phyloP scores from a whole-genome alignment of 495 filamentous ascomycete genomes.

The Amphirosellinia nigrospora region DNA sequence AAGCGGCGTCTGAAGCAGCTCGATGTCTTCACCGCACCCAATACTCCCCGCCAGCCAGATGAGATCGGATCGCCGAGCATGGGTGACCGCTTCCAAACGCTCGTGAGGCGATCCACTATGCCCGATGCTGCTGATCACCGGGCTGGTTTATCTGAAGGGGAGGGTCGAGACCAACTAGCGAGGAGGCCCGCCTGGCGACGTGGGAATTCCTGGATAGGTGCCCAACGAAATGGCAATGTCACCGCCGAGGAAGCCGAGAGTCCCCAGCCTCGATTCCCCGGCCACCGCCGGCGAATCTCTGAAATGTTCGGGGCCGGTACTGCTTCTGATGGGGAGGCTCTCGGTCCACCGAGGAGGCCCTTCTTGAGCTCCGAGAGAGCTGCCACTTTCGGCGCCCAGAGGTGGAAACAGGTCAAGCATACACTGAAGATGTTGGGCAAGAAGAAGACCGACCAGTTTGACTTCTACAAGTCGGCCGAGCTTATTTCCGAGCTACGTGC shows the following conservation, averaged over 20 bases:
- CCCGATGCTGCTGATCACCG: conserved; percentile 71
- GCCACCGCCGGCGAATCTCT: conserved; percentile 77
- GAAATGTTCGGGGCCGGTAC: conserved; percentile 64
- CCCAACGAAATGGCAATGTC: conserved; percentile 41
- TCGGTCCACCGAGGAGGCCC: conserved; percentile 49
- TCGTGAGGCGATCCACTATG: conserved; percentile 71
- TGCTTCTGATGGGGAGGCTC: conserved; percentile 58
- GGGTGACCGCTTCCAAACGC: conserved; percentile 52
- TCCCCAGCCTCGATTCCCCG: conserved; percentile 64
- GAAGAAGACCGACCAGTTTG: conserved; percentile 83
- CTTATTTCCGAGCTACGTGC: conserved; percentile 94
- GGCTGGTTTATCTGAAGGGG: conserved; percentile 84
- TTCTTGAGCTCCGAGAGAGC: conserved; percentile 68
- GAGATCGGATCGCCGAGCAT: conserved; percentile 40
- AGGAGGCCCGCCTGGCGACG: conserved; percentile 59
- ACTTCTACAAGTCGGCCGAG: conserved; percentile 94
- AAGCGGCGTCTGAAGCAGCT: conserved; percentile 56
- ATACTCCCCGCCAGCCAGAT: conserved; percentile 39
- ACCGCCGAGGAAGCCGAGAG: conserved; percentile 51
- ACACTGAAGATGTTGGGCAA: conserved; percentile 82
- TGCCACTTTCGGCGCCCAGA: conserved; percentile 78
- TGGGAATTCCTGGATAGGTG: conserved; percentile 61
- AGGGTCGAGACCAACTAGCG: conserved; percentile 76
- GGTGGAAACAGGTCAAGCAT: conserved; percentile 86
- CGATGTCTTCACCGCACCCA: conserved; percentile 50